Conservation (phyloP, 2,329 filamentous ascomycete species). For the Microthyrium microscopicum region DNA sequence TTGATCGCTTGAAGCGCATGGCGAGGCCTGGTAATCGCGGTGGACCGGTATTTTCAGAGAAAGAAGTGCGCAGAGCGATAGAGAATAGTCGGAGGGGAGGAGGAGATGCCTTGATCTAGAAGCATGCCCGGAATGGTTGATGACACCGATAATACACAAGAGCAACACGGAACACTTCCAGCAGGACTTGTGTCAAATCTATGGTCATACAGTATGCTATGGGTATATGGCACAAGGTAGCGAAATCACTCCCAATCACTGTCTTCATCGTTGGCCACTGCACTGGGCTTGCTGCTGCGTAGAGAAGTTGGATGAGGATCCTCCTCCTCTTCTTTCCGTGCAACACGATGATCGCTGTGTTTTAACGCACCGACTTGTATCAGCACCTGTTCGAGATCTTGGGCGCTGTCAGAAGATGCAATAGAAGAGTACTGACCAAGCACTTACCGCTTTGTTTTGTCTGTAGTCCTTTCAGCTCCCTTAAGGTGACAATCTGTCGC, state of each 20-base stretch:
- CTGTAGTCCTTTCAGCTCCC: conserved; percentile 55
- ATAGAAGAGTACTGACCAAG: not conserved
- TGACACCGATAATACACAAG: too few species aligned
- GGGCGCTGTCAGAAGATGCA: not conserved
- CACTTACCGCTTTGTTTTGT: conserved; percentile 42
- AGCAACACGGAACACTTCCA: too few species aligned
- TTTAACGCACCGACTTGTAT: conserved; percentile 68
- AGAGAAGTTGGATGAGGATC: conserved; percentile 39
- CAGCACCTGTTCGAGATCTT: conserved; percentile 63
- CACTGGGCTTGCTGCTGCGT: conserved; percentile 23
- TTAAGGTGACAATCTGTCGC: conserved; percentile 79
- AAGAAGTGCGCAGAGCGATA: conserved; percentile 56
- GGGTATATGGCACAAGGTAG: not conserved
- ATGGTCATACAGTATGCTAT: not conserved
- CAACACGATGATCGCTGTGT: conserved; percentile 60
- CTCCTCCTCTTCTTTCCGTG: conserved; percentile 42
- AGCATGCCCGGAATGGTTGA: too few species aligned
- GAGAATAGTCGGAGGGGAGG: conserved; percentile 60
- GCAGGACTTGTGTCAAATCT: not conserved
- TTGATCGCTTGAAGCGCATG: conserved; percentile 55
- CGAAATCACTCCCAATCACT: conserved; percentile 42
- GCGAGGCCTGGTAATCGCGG: conserved; percentile 77
- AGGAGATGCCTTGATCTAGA: conserved; percentile 58
- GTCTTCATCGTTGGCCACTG: conserved; percentile 30
- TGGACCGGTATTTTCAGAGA: conserved; percentile 71